Conservation (phyloP, 202 grass and related monocot genomes). For the Brachypodium distachyon region DNA sequence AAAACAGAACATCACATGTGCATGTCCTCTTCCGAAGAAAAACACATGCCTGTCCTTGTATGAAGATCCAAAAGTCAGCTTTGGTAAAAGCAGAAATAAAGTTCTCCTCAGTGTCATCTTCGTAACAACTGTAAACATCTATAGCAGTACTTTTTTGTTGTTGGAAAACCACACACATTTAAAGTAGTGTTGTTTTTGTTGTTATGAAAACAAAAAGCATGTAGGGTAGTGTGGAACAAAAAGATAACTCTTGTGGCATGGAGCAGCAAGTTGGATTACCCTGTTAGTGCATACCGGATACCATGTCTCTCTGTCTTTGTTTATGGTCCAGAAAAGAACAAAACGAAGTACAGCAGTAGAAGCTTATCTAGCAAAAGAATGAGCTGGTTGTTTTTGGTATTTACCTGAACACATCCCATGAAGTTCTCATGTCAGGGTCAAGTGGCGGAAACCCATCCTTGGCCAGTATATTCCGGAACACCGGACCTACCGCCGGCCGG, state of each 20-base stretch:
- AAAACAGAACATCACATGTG: background rate
- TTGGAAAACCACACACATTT: background rate
- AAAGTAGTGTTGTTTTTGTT: background rate
- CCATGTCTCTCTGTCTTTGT: background rate
- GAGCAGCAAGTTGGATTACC: background rate
- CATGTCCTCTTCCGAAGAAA: background rate
- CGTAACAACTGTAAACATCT: background rate
- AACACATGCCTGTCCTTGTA: background rate
- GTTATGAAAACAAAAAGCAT: background rate
- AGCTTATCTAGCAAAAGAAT: background rate
- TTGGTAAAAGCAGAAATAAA: background rate
- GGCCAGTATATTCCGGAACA: slow-evolving; percentile 58
- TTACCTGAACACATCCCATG: slow-evolving; percentile 99
- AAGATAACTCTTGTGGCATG: background rate
- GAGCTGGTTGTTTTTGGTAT: background rate
- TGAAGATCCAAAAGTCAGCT: background rate
- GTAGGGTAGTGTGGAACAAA: background rate
- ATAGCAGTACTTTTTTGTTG: background rate
- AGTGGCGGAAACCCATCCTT: slow-evolving; percentile 66
- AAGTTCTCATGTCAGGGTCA: slow-evolving; percentile 60
- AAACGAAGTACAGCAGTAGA: background rate
- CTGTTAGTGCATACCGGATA: background rate
- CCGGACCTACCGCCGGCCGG: slow-evolving; percentile 56
- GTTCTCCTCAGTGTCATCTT: background rate
- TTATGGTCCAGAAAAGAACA: background rate